These are phyloP conservation scores for Terana coerulea DNA, from an alignment of 768 basidiomycete genomes.

Conservation along the genomic window DNA sequence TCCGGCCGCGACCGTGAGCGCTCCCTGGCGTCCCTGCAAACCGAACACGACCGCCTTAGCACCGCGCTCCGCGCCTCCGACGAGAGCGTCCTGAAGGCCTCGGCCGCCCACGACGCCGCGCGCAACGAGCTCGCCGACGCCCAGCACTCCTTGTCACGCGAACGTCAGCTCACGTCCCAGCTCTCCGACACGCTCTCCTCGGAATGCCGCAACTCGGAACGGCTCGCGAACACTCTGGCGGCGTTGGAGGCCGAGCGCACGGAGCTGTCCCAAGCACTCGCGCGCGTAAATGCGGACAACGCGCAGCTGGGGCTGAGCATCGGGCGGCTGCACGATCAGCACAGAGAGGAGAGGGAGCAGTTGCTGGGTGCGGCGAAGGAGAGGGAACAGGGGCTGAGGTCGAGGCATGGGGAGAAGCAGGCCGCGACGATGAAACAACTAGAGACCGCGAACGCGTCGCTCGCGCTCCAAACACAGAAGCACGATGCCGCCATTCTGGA, in stretches of 20 bases:
- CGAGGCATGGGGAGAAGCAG: neutral
- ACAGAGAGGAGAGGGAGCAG: neutral
- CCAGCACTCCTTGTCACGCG: neutral
- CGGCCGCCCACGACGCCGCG: neutral
- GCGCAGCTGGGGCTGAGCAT: neutral
- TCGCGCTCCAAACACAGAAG: neutral
- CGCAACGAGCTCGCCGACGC: neutral
- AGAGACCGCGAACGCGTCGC: neutral
- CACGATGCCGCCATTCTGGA: neutral
- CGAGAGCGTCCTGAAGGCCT: neutral
- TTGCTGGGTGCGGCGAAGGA: neutral
- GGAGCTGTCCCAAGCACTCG: neutral
- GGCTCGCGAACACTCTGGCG: neutral
- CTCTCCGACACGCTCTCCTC: neutral
- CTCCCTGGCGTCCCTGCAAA: neutral
- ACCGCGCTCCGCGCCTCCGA: neutral
- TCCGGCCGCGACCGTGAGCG: neutral
- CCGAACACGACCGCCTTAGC: constrained; percentile 6
- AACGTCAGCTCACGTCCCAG: neutral
- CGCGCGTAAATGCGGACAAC: neutral
- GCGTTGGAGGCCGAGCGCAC: neutral
- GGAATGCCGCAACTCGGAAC: neutral
- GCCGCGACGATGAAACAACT: neutral
- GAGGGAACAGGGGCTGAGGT: neutral
- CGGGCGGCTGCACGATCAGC: neutral